phyloP scores from a whole-genome alignment of 768 basidiomycete genomes.

The Pleurotus tuoliensis region DNA sequence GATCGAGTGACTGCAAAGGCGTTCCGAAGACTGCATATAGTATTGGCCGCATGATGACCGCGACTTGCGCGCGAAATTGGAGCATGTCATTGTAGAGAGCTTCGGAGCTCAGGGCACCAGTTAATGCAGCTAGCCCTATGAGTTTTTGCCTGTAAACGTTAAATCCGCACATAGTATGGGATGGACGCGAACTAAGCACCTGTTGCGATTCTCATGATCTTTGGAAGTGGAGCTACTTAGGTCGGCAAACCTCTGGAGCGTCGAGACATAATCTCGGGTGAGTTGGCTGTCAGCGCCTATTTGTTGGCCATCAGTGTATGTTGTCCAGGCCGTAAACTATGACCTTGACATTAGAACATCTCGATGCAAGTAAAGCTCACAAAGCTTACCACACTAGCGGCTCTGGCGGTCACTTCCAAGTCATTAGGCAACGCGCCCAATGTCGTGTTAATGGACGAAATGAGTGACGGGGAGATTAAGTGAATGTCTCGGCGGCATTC shows the following conservation, averaged over 20 bases:
- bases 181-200: conserved; percentile 36
- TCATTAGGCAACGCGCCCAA: conserved; percentile 56
- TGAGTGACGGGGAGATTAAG: conserved; percentile 65
- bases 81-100: conserved; percentile 69
- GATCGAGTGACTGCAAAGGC: conserved; percentile 52
- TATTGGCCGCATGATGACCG: conserved; percentile 67
- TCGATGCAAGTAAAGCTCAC: too few species aligned
- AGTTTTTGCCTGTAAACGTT: conserved; percentile 61
- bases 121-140: conserved; percentile 81
- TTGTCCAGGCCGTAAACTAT: conserved; percentile 89
- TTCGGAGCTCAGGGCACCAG: conserved; percentile 79
- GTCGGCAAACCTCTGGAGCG: conserved; percentile 59
- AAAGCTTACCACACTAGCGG: conserved; percentile 72
- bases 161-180: conserved; percentile 2
- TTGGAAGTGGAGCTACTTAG: conserved; percentile 49
- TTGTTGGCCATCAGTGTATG: conserved; percentile 82
- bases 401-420: conserved; percentile 71
- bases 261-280: conserved; percentile 66
- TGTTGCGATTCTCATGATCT: conserved; percentile 72
- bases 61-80: conserved; percentile 71
- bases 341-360: too few species aligned
- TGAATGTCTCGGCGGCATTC: conserved; percentile 86
- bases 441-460: conserved; percentile 59
- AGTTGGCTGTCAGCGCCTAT: conserved; percentile 73
- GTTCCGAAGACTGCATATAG: conserved; percentile 65